A percentile compares a stretch with the other conserved stretches of the same genome.
Evolutionary conservation across 176 grass and related monocot genomes (phyloP).

Genomic region (Musa itinerans): DNA sequence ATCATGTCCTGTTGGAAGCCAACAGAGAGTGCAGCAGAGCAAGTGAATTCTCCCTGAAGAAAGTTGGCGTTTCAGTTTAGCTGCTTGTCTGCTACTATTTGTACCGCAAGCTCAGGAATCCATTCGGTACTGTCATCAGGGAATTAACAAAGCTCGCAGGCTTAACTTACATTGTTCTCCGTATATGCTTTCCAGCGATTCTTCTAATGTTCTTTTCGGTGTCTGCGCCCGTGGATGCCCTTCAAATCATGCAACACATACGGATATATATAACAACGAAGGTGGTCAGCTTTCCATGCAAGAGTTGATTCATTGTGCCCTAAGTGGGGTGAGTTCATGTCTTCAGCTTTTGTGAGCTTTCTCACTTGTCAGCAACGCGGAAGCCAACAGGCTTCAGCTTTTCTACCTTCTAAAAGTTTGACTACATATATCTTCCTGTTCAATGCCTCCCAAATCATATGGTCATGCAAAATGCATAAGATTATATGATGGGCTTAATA

Average conservation of each 20-base stretch:
- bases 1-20: constrained; percentile 30
- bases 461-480: too few species aligned
- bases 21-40: constrained; percentile 23
- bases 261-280: constrained; percentile 1
- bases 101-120: constrained; percentile 28
- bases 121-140: constrained; percentile 19
- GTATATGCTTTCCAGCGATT: constrained; percentile 46
- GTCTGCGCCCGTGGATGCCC: background rate
- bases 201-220: constrained; percentile 26
- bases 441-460: too few species aligned
- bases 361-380: constrained; percentile 20
- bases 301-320: background rate
- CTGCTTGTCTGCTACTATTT: constrained; percentile 45
- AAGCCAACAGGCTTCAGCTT: constrained; percentile 28
- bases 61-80: constrained; percentile 46
- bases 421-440: background rate
- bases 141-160: constrained; percentile 26
- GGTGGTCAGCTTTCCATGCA: constrained; percentile 10
- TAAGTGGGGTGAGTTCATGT: background rate
- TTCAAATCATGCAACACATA: constrained; percentile 1
- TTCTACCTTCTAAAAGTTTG: background rate
- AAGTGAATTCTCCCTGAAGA: constrained; percentile 33
- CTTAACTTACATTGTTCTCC: constrained; percentile 43
- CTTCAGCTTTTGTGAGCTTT: background rate
- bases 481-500: too few species aligned